Percentiles rank a stretch among this genome's conserved stretches.
Evolutionary conservation across 306 rosid genomes (phyloP).

Genomic region (Oemleria cerasiformis): DNA sequence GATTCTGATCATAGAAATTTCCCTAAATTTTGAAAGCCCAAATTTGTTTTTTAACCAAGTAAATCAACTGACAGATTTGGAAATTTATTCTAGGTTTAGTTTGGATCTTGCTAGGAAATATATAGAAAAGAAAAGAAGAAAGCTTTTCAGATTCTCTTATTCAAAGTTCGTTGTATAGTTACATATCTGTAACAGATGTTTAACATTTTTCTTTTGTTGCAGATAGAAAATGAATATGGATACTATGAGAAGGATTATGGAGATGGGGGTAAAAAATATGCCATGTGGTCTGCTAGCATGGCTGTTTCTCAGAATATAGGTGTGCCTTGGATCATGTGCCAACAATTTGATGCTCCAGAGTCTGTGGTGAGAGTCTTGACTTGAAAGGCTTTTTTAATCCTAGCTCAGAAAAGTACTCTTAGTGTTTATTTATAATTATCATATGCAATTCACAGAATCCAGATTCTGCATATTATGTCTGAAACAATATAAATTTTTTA

Average conservation of each 20-base stretch:
- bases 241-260: constrained; percentile 66
- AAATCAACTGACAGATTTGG: neutral
- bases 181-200: constrained; percentile 15
- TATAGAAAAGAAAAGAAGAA: neutral
- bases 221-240: constrained; percentile 95
- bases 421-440: neutral
- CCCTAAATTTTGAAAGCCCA: neutral
- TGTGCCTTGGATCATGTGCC: constrained; percentile 97
- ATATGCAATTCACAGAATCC: constrained; percentile 2
- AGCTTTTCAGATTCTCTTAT: constrained; percentile 2
- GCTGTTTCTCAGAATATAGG: constrained; percentile 86
- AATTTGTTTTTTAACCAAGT: neutral
- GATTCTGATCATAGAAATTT: neutral
- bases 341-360: constrained; percentile 93
- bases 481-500: neutral
- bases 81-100: neutral
- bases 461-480: neutral
- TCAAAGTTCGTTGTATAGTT: neutral
- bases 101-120: neutral
- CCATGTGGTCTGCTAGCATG: constrained; percentile 90
- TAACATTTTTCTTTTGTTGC: constrained; percentile 26
- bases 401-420: neutral
- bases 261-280: constrained; percentile 81
- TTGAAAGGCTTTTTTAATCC: neutral
- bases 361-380: constrained; percentile 62